Evolutionary conservation across 2,329 filamentous ascomycete genomes (phyloP).

Genomic region (Septoria petroselini): DNA sequence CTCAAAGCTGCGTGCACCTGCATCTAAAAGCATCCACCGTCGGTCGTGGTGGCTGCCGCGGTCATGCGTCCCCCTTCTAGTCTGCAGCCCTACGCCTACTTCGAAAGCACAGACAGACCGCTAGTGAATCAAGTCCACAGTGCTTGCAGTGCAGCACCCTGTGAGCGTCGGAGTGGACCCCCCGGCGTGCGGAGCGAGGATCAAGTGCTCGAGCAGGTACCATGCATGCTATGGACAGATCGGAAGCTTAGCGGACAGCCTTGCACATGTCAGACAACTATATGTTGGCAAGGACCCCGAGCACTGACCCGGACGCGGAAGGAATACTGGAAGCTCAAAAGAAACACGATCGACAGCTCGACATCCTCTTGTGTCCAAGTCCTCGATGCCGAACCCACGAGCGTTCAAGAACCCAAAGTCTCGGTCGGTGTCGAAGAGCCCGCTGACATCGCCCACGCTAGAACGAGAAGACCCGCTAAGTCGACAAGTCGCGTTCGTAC

Average conservation of each 20-base stretch:
- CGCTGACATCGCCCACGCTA: slow-evolving; percentile 13
- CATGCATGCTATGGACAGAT: slow-evolving; percentile 17
- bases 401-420: slow-evolving; percentile 11
- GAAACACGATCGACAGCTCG: not conserved
- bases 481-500: slow-evolving; percentile 26
- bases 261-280: slow-evolving; percentile 13
- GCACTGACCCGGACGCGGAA: not conserved
- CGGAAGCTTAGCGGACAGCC: slow-evolving; percentile 16
- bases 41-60: slow-evolving; percentile 2
- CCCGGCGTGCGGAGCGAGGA: slow-evolving; percentile 4
- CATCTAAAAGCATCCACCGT: slow-evolving; percentile 4
- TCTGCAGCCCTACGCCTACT: slow-evolving; percentile 10
- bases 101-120: slow-evolving; percentile 13
- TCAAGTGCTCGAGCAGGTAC: slow-evolving; percentile 14
- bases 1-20: not conserved
- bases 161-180: slow-evolving; percentile 9
- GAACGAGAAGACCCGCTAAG: slow-evolving; percentile 19
- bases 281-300: slow-evolving; percentile 13
- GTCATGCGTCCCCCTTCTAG: slow-evolving; percentile 1
- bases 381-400: slow-evolving; percentile 17
- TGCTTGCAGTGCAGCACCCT: slow-evolving; percentile 14
- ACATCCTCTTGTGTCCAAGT: not conserved
- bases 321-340: slow-evolving; percentile 6
- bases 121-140: slow-evolving; percentile 1
- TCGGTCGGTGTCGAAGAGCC: slow-evolving; percentile 19